Conservation (phyloP, 2,329 filamentous ascomycete genomes). For the Zasmidium angulare region DNA sequence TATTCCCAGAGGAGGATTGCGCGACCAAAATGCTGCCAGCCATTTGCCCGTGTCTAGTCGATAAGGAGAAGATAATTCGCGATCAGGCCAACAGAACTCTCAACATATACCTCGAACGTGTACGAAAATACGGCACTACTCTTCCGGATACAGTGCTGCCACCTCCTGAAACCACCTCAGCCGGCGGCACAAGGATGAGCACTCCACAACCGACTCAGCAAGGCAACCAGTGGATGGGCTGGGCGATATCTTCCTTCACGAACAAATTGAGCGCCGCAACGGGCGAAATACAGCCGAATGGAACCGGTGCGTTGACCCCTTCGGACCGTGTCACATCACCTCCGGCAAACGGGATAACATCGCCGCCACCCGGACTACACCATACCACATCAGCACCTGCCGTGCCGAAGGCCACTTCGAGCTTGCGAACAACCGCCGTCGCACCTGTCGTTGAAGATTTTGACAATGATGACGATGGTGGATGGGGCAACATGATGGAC, state of each 20-base stretch:
- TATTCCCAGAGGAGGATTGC: slow-evolving; percentile 87
- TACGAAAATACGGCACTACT: slow-evolving; percentile 72
- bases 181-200: slow-evolving; percentile 64
- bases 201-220: slow-evolving; percentile 63
- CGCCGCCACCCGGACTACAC: slow-evolving; percentile 29
- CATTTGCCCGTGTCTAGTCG: slow-evolving; percentile 79
- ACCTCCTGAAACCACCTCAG: slow-evolving; percentile 54
- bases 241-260: slow-evolving; percentile 98
- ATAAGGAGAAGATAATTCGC: slow-evolving; percentile 92
- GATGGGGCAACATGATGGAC: slow-evolving; percentile 68
- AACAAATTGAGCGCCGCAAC: slow-evolving; percentile 84
- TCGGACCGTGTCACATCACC: slow-evolving; percentile 46
- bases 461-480: slow-evolving; percentile 52
- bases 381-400: slow-evolving; percentile 27
- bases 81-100: slow-evolving; percentile 89
- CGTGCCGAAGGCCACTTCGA: slow-evolving; percentile 31
- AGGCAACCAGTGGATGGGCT: slow-evolving; percentile 76
- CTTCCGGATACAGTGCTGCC: slow-evolving; percentile 82
- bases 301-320: slow-evolving; percentile 37
- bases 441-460: slow-evolving; percentile 57
- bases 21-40: slow-evolving; percentile 79
- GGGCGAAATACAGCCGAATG: slow-evolving; percentile 74
- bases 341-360: slow-evolving; percentile 34
- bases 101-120: slow-evolving; percentile 78
- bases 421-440: slow-evolving; percentile 24